Conservation (phyloP, 2,329 filamentous ascomycete genomes). For the Fusarium anguioides region DNA sequence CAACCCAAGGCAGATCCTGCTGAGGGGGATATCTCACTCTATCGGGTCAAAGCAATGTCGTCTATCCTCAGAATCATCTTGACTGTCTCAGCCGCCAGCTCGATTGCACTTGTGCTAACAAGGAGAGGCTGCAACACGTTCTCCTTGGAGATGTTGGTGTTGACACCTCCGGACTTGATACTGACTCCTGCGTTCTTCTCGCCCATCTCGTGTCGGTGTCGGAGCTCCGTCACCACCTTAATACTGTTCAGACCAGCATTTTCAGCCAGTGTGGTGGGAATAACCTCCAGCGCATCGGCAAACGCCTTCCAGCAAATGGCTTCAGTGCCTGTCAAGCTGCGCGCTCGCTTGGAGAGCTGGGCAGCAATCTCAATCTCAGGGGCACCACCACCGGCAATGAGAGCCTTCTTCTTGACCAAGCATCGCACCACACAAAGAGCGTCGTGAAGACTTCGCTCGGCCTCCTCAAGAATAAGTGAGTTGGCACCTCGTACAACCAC, state of each 20-base stretch:
- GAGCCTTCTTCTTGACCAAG: slow-evolving; percentile 98
- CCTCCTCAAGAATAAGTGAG: slow-evolving; percentile 93
- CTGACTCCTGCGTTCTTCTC: slow-evolving; percentile 97
- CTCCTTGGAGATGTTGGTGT: slow-evolving; percentile 95
- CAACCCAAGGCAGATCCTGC: slow-evolving; percentile 47
- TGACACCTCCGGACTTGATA: slow-evolving; percentile 97
- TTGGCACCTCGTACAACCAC: slow-evolving; percentile 96
- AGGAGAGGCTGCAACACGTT: slow-evolving; percentile 96
- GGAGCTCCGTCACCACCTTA: slow-evolving; percentile 95
- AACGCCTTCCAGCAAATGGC: slow-evolving; percentile 99
- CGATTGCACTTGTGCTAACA: slow-evolving; percentile 96
- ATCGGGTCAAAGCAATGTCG: slow-evolving; percentile 73
- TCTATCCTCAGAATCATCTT: slow-evolving; percentile 87
- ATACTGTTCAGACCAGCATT: slow-evolving; percentile 98
- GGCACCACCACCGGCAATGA: slow-evolving; percentile 95
- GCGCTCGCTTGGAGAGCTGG: slow-evolving; percentile 82
- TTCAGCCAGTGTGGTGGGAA: slow-evolving; percentile 95
- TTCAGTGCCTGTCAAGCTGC: slow-evolving; percentile 88
- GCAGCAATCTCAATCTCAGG: slow-evolving; percentile 97
- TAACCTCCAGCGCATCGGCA: slow-evolving; percentile 95
- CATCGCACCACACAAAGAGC: slow-evolving; percentile 97
- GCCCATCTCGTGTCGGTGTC: slow-evolving; percentile 93
- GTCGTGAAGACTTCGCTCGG: slow-evolving; percentile 95
- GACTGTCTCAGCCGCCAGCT: slow-evolving; percentile 96
- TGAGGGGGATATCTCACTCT: slow-evolving; percentile 50